Evolutionary conservation across 768 basidiomycete genomes (phyloP).

Genomic region (Suillus lakei): DNA sequence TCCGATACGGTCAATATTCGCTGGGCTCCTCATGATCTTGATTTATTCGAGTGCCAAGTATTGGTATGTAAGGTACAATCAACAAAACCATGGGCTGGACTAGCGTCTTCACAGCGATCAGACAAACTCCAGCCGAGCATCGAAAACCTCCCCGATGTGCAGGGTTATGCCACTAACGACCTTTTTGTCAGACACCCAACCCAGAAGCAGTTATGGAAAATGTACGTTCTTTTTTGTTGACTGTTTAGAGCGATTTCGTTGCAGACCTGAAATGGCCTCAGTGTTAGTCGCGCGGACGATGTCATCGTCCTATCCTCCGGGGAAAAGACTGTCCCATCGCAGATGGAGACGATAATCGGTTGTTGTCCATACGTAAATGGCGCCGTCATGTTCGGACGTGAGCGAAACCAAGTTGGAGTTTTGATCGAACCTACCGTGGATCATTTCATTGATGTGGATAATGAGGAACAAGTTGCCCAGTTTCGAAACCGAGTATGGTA

Average conservation of each 20-base stretch:
- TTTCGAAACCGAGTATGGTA: conserved; percentile 24
- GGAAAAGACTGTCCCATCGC: conserved; percentile 34
- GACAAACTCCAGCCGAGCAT: conserved; percentile 5
- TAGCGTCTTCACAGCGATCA: not conserved
- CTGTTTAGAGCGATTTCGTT: not conserved
- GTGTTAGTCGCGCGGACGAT: conserved; percentile 41
- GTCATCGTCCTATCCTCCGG: conserved; percentile 32
- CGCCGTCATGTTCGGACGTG: conserved; percentile 34
- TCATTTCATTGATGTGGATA: conserved; percentile 18
- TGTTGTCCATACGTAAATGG: conserved; percentile 21
- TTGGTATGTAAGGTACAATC: conserved; percentile 26
- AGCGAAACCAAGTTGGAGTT: conserved; percentile 29
- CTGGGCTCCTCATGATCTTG: conserved; percentile 35
- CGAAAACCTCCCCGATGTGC: conserved; percentile 37
- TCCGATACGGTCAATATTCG: conserved; percentile 6
- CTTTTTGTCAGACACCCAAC: conserved; percentile 48
- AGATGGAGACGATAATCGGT: conserved; percentile 26
- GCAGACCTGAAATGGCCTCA: conserved; percentile 10
- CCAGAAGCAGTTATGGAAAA: conserved; percentile 42
- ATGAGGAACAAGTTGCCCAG: conserved; percentile 9
- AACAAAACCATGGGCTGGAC: not conserved
- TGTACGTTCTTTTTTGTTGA: conserved; percentile 26
- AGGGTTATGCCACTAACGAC: conserved; percentile 48
- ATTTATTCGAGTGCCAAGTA: conserved; percentile 38
- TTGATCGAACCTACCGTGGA: conserved; percentile 29